phyloP scores from a whole-genome alignment of 106 monocot genomes.

The Amphibolis antarctica region DNA sequence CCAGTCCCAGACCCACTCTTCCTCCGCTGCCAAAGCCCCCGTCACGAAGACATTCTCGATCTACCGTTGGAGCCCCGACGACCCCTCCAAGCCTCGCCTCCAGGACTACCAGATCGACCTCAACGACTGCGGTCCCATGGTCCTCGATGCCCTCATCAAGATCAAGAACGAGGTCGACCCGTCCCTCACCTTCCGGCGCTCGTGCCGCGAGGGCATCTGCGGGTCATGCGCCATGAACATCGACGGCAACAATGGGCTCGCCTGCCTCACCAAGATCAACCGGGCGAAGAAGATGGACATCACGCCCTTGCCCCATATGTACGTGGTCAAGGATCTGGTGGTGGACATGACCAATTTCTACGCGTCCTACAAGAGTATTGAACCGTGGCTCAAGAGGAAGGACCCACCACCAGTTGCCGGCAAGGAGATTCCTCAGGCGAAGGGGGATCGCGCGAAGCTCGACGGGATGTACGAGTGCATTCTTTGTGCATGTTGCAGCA shows the following conservation, averaged over 20 bases:
- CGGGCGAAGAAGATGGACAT: conserved; percentile 36
- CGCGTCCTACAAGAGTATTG: conserved; percentile 86
- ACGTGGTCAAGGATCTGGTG: conserved; percentile 85
- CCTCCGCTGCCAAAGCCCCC: conserved; percentile 3
- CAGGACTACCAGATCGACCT: conserved; percentile 74
- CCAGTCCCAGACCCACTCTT: conserved; percentile 29
- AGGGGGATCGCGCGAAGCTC: conserved; percentile 76
- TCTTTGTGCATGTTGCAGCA: conserved; percentile 86
- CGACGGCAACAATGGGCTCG: conserved; percentile 83
- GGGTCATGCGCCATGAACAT: conserved; percentile 94
- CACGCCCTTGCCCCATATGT: conserved; percentile 94
- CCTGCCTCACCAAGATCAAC: conserved; percentile 85
- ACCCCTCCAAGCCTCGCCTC: conserved; percentile 45
- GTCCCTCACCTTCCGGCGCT: conserved; percentile 50
- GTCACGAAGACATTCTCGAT: conserved; percentile 68
- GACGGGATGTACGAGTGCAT: conserved; percentile 99
- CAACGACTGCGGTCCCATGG: conserved; percentile 72
- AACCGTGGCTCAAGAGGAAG: conserved; percentile 97
- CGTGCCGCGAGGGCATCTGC: conserved; percentile 47
- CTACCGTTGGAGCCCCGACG: conserved; percentile 86
- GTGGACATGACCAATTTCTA: conserved; percentile 99
- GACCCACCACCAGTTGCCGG: conserved; percentile 36
- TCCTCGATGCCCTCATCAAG: conserved; percentile 89
- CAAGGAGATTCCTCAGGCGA: conserved; percentile 79
- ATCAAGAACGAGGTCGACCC: conserved; percentile 93